Conservation (phyloP, 1,139 yeast species). For the Candida sp. region DNA sequence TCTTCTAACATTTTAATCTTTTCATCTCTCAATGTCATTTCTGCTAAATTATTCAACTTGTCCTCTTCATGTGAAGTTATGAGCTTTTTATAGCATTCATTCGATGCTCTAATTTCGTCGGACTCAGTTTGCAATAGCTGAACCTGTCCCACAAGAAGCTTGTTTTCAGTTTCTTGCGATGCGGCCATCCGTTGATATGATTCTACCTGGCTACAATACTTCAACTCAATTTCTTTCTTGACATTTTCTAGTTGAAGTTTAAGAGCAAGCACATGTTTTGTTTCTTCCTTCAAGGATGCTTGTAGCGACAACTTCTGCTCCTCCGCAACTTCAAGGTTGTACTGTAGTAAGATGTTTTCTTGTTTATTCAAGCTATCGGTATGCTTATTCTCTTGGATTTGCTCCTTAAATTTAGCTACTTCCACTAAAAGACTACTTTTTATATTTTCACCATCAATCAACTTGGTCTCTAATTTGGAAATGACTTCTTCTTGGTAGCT, state of each 20-base stretch:
- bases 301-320: no score
- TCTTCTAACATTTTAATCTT: neutral
- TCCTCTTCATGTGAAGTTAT: neutral
- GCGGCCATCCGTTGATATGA: neutral
- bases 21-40: neutral
- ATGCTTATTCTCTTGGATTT: neutral
- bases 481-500: neutral
- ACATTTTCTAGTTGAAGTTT: neutral
- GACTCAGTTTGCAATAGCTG: neutral
- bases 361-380: no score
- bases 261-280: neutral
- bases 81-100: neutral
- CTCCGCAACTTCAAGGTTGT: no score
- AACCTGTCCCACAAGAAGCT: neutral
- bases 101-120: neutral
- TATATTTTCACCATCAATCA: neutral
- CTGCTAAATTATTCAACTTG: neutral
- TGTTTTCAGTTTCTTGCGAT: neutral
- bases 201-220: neutral
- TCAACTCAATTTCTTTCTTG: neutral
- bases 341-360: no score
- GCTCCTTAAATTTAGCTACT: neutral
- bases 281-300: no score
- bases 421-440: neutral
- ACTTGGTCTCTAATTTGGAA: neutral